Evolutionary conservation across 306 rosid genomes (phyloP), one percentile per base, ranked within the genome.

Genomic region (Mimosa pudica): DNA sequence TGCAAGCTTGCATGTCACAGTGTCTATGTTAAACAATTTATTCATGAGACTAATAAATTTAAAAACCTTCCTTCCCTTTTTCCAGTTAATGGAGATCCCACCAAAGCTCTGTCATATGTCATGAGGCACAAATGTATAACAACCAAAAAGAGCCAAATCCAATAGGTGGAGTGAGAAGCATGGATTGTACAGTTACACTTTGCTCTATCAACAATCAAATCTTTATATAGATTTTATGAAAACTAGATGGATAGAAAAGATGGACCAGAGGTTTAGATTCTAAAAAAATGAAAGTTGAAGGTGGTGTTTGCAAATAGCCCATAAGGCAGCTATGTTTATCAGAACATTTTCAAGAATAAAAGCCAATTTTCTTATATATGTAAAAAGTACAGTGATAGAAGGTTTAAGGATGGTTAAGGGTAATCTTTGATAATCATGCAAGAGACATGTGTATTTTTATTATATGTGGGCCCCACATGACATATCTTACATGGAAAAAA

Each of bases 281-380:
- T 61, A 24, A 61, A 30, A 24, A 30, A 30, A 30, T 61, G 38
- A 10, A 10, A 61, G 67, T 30, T 30, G 17, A 61, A 14, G 13
- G 36, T 60, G 65, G 67, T 61, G 67, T 30, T 24, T 61, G 41
- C 67, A 30, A 30, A 5, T 61, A 61, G 67, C 67, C 32, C 67
- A 32, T 4, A 13, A 10, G 63, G 35, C 8, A 20, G 0, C 12
- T 58, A 35, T 62, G 12, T 62, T 62, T 62, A 10, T 62, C 68
- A 17, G 13, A 24, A 48, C 48, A 33, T 38, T 49, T 35, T 51
- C 10, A 18, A 3, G 20, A n/a, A 68, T 8, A 61, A 32, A 32
- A 10, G 74, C 16, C 61, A 42, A 70, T 30, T 42, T 49, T 48
- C 51, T 58, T 55, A n/a, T 16, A 10, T 5, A 79, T 42, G 46